A percentile compares a stretch with the other conserved stretches of the same genome.
Evolutionary conservation across 2,329 filamentous ascomycete genomes (phyloP).

Genomic region (Talaromyces verruculosus): DNA sequence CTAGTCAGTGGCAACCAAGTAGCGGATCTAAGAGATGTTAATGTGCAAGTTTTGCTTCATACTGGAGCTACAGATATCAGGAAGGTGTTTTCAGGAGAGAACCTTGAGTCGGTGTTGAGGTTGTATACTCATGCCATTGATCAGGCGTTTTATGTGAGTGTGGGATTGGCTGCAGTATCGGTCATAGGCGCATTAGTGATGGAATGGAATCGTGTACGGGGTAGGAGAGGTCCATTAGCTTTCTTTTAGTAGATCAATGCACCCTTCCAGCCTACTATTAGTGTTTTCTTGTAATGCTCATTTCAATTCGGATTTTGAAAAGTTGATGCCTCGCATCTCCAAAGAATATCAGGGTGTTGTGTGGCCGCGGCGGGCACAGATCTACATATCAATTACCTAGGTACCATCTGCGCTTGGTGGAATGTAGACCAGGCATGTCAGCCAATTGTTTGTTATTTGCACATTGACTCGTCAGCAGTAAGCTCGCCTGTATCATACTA

Average conservation of each 20-base stretch:
- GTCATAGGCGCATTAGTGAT: constrained; percentile 37
- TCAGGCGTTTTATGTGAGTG: constrained; percentile 11
- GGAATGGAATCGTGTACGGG: constrained; percentile 42
- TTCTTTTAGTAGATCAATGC: background rate
- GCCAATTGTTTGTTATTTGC: no score
- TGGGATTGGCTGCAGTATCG: constrained; percentile 37
- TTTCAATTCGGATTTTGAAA: background rate
- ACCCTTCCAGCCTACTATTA: background rate
- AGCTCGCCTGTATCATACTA: no score
- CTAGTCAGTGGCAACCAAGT: constrained; percentile 30
- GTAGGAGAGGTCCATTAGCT: background rate
- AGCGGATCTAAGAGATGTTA: constrained; percentile 28
- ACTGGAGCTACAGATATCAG: constrained; percentile 7
- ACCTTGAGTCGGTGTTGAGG: background rate
- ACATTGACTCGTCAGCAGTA: no score
- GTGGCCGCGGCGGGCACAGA: background rate
- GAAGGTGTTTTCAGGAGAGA: constrained; percentile 20
- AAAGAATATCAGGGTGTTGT: background rate
- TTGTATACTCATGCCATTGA: constrained; percentile 11
- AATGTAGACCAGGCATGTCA: no score
- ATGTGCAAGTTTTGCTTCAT: constrained; percentile 20
- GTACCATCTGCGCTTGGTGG: no score
- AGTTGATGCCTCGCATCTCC: background rate
- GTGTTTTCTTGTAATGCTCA: background rate
- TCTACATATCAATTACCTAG: background rate